Evolutionary conservation across 768 basidiomycete species (phyloP), one percentile per base, ranked within the genome.

Genomic region (Dacryopinax primogenitus): DNA sequence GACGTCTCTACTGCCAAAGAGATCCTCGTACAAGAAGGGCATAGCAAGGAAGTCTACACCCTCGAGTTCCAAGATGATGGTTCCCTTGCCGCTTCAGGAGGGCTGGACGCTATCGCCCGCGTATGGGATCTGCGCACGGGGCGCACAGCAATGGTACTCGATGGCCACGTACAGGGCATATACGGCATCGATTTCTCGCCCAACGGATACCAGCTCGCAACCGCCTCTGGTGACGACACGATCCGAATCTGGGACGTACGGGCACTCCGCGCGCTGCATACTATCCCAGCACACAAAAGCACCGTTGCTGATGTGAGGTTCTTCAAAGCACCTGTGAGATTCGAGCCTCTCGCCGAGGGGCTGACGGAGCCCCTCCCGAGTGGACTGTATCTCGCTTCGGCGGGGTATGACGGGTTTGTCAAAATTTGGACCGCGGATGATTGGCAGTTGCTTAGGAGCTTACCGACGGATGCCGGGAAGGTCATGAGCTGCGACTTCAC

Each of bases 191-290:
- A 85, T 64, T 99, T 98, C 76, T 93, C 93, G 33, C 94, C 95
- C 3, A 97, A 94, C 71, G 92, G 95, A 92, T 94, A 96, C 72
- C 95, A 98, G 81, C 86, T 99, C 62, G 96, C 94, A 33, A 96
- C 96, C 0, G 96, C 95, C 36, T 87, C 93, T 2, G 92, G 90
- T 47, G 96, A 99, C 75, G 96, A 98, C 73, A 96, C 96, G 0
- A 88, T 99, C 71, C 88, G 94, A 61, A 91, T 98, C 80, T 99
- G 96, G 96, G 96, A 99, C 77, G 85, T 98, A 78, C 87, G 96
- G 37, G 88, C 90, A 16, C 81, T 96, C 33, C 92, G 87, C 69
- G 86, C 92, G n/a, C 77, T 93, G 12, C 92, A 96, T 75, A 97
- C 92, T 41, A 96, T 98, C 69, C 94, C 95, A 1, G 96, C 93